Conservation (phyloP, 371 early-diverging fungal genomes). For the Rhizomucor miehei region DNA sequence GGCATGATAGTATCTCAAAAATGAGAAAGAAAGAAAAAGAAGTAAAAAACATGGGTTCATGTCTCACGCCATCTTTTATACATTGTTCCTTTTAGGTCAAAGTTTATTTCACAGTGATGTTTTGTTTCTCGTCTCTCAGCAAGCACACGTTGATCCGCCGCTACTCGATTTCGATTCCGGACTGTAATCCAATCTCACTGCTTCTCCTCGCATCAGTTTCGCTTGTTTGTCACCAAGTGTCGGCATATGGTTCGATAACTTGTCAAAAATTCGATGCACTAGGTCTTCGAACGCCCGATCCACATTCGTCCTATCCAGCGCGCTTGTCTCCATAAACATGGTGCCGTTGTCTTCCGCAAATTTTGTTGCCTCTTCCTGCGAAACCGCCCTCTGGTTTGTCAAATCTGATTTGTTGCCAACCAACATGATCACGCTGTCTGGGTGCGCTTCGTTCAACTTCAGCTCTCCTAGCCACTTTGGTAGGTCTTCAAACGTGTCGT, state of each 20-base stretch:
- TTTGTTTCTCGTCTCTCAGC: conserved; percentile 1
- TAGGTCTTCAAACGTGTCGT: conserved; percentile 89
- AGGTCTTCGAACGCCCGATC: conserved; percentile 65
- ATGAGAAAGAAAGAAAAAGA: too few species aligned
- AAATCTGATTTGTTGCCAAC: conserved; percentile 99
- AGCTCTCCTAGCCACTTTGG: conserved; percentile 98
- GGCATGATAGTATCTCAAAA: too few species aligned
- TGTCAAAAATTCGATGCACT: too few species aligned
- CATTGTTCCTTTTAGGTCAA: too few species aligned
- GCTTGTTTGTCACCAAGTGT: too few species aligned
- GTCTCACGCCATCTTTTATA: too few species aligned
- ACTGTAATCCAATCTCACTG: too few species aligned
- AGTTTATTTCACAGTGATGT: not conserved
- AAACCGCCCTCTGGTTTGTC: conserved; percentile 74
- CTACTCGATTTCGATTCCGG: too few species aligned
- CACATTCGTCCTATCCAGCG: conserved; percentile 88
- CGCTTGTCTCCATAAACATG: conserved; percentile 91
- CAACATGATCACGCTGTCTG: conserved; percentile 88
- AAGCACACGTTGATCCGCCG: too few species aligned
- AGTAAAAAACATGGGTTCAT: too few species aligned
- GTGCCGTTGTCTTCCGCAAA: conserved; percentile 84
- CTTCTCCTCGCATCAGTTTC: too few species aligned
- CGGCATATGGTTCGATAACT: too few species aligned
- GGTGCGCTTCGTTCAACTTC: conserved; percentile 93
- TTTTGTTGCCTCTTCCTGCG: conserved; percentile 81